Evolutionary conservation across 2,329 filamentous ascomycete species (phyloP).

Genomic region (Aspergillus ochraceus): DNA sequence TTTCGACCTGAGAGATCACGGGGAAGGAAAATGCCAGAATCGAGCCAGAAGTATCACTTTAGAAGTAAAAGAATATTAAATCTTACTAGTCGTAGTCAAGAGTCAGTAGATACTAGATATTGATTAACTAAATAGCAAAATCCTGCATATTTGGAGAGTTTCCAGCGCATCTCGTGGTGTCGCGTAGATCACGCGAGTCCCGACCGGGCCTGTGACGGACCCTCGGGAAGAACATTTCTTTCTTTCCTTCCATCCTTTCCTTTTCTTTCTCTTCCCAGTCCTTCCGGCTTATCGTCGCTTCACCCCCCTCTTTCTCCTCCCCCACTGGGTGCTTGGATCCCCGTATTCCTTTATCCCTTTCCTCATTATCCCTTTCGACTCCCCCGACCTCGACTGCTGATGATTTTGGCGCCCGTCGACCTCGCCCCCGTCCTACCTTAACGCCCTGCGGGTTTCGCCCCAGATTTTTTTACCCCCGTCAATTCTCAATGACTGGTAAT

Average conservation of each 20-base stretch:
- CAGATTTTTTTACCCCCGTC: conserved; percentile 7
- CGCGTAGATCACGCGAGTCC: conserved; percentile 24
- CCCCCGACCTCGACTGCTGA: background rate
- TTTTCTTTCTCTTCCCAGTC: conserved; percentile 12
- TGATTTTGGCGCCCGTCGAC: background rate
- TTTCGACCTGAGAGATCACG: background rate
- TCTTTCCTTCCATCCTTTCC: conserved; percentile 14
- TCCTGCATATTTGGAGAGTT: no score
- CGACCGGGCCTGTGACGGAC: conserved; percentile 4
- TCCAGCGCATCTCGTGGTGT: conserved; percentile 3
- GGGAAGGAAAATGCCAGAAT: background rate
- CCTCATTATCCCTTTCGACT: conserved; percentile 7
- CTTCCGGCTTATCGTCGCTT: conserved; percentile 20
- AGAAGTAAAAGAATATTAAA: background rate
- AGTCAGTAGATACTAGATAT: no score
- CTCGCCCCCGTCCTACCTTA: background rate
- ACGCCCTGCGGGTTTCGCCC: conserved; percentile 5
- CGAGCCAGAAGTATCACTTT: background rate
- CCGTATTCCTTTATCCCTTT: conserved; percentile 3
- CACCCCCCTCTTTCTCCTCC: conserved; percentile 22
- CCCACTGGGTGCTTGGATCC: conserved; percentile 9
- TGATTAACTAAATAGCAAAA: no score
- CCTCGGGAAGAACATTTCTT: conserved; percentile 18
- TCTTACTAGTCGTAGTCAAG: background rate
- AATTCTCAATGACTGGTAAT: conserved; percentile 54